Base-by-base conservation (phyloP, 768 basidiomycete genomes). In the Macrolepiota dolichaula region DNA sequence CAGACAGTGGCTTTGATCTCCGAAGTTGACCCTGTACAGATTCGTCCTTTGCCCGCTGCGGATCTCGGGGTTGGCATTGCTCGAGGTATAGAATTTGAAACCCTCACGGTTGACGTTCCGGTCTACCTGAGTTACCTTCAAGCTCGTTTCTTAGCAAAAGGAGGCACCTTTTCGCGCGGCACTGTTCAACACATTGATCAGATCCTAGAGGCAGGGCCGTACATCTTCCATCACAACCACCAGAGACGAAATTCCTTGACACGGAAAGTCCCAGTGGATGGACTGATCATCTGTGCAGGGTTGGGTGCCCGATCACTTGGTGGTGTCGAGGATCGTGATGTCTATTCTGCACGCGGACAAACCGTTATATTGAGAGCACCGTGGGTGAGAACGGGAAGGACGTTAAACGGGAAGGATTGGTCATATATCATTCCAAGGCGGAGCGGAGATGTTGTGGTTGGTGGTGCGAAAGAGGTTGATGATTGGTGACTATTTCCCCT, bases 341-440 rank as follows among this genome's bases (percentile, higher is more conserved):
- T 94, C 19, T 85, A 84, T 68, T 91, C 94, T 0, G 82, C 94
- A 63, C 79, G 93, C 37, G 94, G 94, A 5, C 95, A 96, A 74
- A 88, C 91, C 0, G 85, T 94, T 4, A 70, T 94, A 15, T 76
- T 96, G 19, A 73, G 82, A 51, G 90, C 91, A 1, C 88, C 91
- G 0, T 80, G 82, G 74, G 75, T 92, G 46, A 79, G 83, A 25
- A 82, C 80, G 65, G 86, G 86, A 4, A 73, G 77, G 61, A 82
- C 85, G 0, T 65, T 80, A 15, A 70, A 72, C 1, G 81, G 80
- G 2, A 70, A 74, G 2, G 19, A 47, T 9, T 77, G 77, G 74
- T 84, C 85, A 47, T 91, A 89, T 70, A 77, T 87, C 58, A 87
- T 91, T 65, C 86, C 88, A 15, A 73, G 88, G 64, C 70, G 80